These are phyloP conservation scores for Cutaneotrichosporon cyanovorans DNA, from an alignment of 1,284 basidiomycete genomes.

Conservation along the genomic window DNA sequence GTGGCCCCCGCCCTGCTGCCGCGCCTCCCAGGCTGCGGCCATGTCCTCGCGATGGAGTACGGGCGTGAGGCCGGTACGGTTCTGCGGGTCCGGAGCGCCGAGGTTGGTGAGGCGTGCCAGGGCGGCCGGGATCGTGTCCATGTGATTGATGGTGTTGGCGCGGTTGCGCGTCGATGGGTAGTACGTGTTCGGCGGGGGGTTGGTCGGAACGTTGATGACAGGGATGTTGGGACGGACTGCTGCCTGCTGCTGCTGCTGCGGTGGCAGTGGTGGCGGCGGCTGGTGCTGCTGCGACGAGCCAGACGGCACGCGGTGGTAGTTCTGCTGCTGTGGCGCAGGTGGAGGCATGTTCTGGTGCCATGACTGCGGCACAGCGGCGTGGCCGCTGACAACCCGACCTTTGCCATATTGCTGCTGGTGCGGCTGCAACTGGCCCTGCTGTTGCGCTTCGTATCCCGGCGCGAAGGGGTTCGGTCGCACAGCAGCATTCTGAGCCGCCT, in stretches of 20 bases:
- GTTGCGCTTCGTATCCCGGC: conserved; percentile 27
- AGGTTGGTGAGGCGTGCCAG: conserved; percentile 79
- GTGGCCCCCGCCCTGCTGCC: conserved; percentile 50
- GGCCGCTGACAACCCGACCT: conserved; percentile 39
- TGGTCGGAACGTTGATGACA: conserved; percentile 43
- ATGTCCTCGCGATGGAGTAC: conserved; percentile 83
- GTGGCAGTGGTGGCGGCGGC: conserved; percentile 1
- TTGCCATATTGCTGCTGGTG: conserved; percentile 5
- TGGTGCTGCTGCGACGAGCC: conserved; percentile 27
- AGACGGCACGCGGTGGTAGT: conserved; percentile 26
- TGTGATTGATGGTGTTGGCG: conserved; percentile 76
- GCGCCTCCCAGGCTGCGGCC: conserved; percentile 79
- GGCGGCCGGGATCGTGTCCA: conserved; percentile 85
- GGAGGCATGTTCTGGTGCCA: conserved; percentile 21
- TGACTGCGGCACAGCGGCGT: conserved; percentile 7
- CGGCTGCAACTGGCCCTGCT: conserved; percentile 8
- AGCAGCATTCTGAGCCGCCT: conserved; percentile 43
- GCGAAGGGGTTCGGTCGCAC: conserved; percentile 31
- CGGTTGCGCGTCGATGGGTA: conserved; percentile 58
- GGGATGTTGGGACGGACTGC: conserved; percentile 35
- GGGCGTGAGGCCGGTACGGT: conserved; percentile 66
- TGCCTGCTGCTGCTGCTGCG: conserved; percentile 27
- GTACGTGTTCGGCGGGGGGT: conserved; percentile 54
- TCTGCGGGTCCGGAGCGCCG: conserved; percentile 70
- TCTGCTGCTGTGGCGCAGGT: conserved; percentile 9